phyloP scores from a whole-genome alignment of 139 green algal species.

The Chlorella ohadii region DNA sequence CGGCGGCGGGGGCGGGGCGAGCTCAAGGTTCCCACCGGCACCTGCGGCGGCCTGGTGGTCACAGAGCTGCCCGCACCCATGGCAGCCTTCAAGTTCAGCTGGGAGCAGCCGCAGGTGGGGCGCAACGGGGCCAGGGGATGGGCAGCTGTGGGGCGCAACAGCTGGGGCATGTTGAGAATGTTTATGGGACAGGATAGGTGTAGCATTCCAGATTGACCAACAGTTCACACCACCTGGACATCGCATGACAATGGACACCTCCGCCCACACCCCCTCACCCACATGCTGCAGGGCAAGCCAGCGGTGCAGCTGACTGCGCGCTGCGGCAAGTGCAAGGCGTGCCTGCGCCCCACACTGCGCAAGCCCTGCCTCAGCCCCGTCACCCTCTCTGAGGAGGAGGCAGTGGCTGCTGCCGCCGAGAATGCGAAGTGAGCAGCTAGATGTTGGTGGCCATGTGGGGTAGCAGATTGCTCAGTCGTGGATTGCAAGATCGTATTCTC shows the following conservation, averaged over 20 bases:
- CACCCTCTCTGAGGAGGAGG: not conserved
- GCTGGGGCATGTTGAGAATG: too few relatives aligned
- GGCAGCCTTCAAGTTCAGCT: conserved; percentile 48
- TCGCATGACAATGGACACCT: too few relatives aligned
- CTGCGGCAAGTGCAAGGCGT: conserved; percentile 60
- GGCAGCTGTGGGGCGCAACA: too few relatives aligned
- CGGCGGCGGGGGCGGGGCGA: conserved; percentile 25
- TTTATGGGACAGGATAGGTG: too few relatives aligned
- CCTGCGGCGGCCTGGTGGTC: conserved; percentile 39
- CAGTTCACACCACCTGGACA: too few relatives aligned
- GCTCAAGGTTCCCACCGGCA: conserved; percentile 36
- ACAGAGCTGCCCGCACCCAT: conserved; percentile 52
- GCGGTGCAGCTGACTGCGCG: conserved; percentile 6
- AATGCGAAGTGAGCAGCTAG: conserved; percentile 12
- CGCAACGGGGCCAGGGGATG: not conserved
- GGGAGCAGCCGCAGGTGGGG: conserved; percentile 25
- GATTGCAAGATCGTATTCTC: too few relatives aligned
- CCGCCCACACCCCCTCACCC: not conserved
- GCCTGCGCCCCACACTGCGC: conserved; percentile 50
- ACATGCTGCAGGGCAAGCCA: conserved; percentile 36
- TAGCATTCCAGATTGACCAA: too few relatives aligned
- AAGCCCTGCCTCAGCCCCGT: conserved; percentile 62
- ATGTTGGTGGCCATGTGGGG: too few relatives aligned
- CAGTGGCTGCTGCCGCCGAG: not conserved
- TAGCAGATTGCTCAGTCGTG: too few relatives aligned